Percentiles rank a stretch among this genome's conserved stretches.
phyloP scores from a whole-genome alignment of 140 eudicot genomes.

The Artemisia princeps region DNA sequence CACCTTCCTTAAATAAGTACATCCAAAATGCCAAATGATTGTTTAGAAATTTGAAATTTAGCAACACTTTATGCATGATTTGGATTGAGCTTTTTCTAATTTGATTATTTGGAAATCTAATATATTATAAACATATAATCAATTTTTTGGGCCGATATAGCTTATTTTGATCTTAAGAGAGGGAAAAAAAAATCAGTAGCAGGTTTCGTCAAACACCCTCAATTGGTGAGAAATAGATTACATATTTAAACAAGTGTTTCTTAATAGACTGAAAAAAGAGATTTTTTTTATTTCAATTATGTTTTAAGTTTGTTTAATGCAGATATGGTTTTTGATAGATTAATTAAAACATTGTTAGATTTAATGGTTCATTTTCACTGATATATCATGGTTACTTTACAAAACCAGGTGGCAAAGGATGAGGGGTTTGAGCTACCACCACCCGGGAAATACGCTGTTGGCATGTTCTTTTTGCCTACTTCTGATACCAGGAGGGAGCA shows the following conservation, averaged over 20 bases:
- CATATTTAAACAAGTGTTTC: not conserved
- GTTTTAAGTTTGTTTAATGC: not conserved
- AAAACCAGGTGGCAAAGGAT: slow-evolving; percentile 57
- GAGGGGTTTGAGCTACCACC: slow-evolving; percentile 89
- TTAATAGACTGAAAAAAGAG: not conserved
- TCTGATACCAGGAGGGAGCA: slow-evolving; percentile 76
- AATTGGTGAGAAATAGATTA: too few relatives aligned
- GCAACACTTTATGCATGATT: too few relatives aligned
- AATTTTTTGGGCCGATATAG: too few relatives aligned
- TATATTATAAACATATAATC: too few relatives aligned
- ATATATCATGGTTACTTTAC: not conserved
- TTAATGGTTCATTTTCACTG: not conserved
- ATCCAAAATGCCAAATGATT: too few relatives aligned
- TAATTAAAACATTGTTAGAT: not conserved
- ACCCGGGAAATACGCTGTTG: slow-evolving; percentile 77
- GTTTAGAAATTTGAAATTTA: too few relatives aligned
- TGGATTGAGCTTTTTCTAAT: too few relatives aligned
- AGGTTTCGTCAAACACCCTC: too few relatives aligned
- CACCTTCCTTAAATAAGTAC: too few relatives aligned
- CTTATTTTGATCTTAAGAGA: too few relatives aligned
- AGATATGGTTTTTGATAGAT: not conserved
- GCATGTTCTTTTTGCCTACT: slow-evolving; percentile 99
- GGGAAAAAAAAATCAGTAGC: too few relatives aligned
- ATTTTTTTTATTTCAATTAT: not conserved
- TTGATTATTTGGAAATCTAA: too few relatives aligned